Conservation (phyloP, 2,329 filamentous ascomycete species). For the Stagonosporopsis tanaceti region DNA sequence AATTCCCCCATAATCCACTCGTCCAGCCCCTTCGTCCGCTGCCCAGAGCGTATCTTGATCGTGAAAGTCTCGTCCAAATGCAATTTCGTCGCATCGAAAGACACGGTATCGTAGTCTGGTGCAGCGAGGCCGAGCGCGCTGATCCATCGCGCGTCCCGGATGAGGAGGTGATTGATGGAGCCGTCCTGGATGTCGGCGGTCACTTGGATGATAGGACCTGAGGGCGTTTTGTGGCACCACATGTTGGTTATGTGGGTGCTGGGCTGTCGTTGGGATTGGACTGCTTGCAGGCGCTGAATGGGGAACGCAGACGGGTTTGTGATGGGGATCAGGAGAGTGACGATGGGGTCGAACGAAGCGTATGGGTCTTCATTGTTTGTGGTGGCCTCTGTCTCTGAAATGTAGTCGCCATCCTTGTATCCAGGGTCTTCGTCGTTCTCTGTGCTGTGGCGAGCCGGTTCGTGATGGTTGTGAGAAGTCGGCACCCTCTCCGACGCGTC, state of each 20-base stretch:
- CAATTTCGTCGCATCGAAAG: not conserved
- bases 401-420: not conserved
- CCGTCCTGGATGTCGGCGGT: conserved; percentile 25
- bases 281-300: conserved; percentile 17
- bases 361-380: not conserved
- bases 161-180: conserved; percentile 25
- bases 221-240: conserved; percentile 10
- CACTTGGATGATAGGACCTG: conserved; percentile 16
- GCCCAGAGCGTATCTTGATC: conserved; percentile 11
- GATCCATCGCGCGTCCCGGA: conserved; percentile 22
- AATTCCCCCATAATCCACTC: conserved; percentile 25
- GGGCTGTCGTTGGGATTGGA: conserved; percentile 24
- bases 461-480: not conserved
- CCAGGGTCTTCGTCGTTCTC: not conserved
- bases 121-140: conserved; percentile 18
- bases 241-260: conserved; percentile 18
- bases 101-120: conserved; percentile 7
- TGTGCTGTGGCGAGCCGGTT: not conserved
- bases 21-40: not conserved
- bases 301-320: conserved; percentile 26
- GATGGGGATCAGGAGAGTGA: conserved; percentile 9
- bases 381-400: not conserved
- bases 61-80: conserved; percentile 22
- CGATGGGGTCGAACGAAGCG: not conserved
- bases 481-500: not conserved